Evolutionary conservation across 768 basidiomycete species (phyloP).

Genomic region (Plicaturopsis crispa): DNA sequence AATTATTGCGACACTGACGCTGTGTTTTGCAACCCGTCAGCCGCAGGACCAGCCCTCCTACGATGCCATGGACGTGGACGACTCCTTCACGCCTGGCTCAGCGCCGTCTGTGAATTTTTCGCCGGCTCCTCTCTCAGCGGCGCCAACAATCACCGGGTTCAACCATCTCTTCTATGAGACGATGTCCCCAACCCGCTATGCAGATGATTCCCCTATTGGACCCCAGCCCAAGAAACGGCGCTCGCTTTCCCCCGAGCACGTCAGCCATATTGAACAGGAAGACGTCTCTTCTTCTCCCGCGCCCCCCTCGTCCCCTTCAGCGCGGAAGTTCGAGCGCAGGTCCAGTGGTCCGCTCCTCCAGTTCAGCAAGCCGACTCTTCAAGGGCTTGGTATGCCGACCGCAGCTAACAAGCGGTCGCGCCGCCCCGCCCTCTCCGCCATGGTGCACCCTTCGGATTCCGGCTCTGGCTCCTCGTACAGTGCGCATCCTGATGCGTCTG

Average conservation of each 20-base stretch:
- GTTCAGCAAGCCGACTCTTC: constrained; percentile 45
- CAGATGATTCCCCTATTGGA: constrained; percentile 35
- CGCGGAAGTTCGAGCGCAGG: constrained; percentile 38
- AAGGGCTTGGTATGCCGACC: constrained; percentile 42
- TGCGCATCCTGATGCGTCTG: constrained; percentile 33
- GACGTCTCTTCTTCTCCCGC: constrained; percentile 39
- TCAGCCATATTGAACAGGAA: constrained; percentile 41
- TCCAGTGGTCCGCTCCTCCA: constrained; percentile 23
- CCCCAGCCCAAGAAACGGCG: constrained; percentile 46
- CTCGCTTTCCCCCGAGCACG: constrained; percentile 48
- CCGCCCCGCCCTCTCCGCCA: constrained; percentile 60
- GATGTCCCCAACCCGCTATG: constrained; percentile 37
- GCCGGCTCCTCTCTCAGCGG: constrained; percentile 39
- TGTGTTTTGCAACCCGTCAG: constrained; percentile 17
- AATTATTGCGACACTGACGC: not conserved
- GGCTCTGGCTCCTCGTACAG: constrained; percentile 23
- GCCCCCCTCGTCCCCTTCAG: constrained; percentile 40
- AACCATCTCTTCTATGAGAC: constrained; percentile 54
- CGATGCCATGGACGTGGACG: constrained; percentile 80
- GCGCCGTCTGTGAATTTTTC: constrained; percentile 12
- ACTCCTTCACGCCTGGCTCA: constrained; percentile 32
- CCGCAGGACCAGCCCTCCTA: constrained; percentile 36
- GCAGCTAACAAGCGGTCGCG: constrained; percentile 52
- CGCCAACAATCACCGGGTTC: constrained; percentile 46
- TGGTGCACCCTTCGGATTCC: constrained; percentile 42